These are phyloP conservation scores for Lactarius hatsudake DNA, from an alignment of 768 basidiomycete genomes.

Conservation along the genomic window DNA sequence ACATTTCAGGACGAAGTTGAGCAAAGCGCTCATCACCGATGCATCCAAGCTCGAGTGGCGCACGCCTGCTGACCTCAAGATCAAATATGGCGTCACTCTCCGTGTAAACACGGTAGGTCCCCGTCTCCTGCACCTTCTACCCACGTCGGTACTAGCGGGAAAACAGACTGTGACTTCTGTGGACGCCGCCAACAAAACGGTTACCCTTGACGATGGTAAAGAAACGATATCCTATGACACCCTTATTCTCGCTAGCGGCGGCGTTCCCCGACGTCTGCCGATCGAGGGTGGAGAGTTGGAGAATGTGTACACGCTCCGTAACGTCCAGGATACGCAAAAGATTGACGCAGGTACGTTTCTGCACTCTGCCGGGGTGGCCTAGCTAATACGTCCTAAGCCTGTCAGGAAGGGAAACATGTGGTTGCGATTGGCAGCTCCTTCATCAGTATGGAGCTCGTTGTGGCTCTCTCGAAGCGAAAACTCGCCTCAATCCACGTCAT, in stretches of 20 bases:
- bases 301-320: constrained; percentile 76
- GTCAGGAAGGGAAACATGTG: constrained; percentile 68
- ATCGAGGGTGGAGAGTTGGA: constrained; percentile 70
- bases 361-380: background rate
- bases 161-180: constrained; percentile 67
- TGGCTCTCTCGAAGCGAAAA: constrained; percentile 67
- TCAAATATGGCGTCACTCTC: constrained; percentile 67
- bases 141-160: constrained; percentile 7
- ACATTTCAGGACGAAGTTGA: constrained; percentile 71
- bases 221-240: constrained; percentile 66
- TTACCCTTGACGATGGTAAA: constrained; percentile 58
- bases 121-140: constrained; percentile 9
- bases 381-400: constrained; percentile 38
- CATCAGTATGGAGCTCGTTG: constrained; percentile 90
- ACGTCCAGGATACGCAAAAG: constrained; percentile 65
- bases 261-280: constrained; percentile 68
- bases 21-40: constrained; percentile 81
- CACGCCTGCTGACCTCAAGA: constrained; percentile 67
- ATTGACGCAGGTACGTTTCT: constrained; percentile 58
- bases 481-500: constrained; percentile 82
- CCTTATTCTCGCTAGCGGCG: constrained; percentile 78
- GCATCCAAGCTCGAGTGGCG: constrained; percentile 74
- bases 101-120: constrained; percentile 54
- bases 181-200: constrained; percentile 58
- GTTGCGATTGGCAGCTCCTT: constrained; percentile 89